Evolutionary conservation across 2,329 filamentous ascomycete species (phyloP).

Genomic region (Cryphonectria nitschkei): DNA sequence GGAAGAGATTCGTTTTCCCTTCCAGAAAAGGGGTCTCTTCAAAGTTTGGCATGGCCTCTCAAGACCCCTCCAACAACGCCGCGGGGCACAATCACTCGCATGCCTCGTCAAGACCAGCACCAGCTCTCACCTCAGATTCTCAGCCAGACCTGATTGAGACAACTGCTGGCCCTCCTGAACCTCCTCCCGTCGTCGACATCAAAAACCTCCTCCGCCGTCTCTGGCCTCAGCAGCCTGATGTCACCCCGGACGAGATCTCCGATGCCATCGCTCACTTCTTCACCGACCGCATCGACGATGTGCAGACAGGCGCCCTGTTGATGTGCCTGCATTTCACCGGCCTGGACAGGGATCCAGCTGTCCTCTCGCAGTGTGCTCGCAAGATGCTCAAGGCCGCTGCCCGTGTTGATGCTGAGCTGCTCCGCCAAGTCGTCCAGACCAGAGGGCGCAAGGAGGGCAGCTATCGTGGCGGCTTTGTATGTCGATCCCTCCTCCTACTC

Average conservation of each 20-base stretch:
- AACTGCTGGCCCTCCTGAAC: conserved; percentile 12
- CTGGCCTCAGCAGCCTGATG: conserved; percentile 57
- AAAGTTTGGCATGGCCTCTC: neutral
- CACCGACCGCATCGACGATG: conserved; percentile 83
- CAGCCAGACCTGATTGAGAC: conserved; percentile 24
- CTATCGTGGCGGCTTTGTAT: conserved; percentile 83
- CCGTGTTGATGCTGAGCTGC: conserved; percentile 65
- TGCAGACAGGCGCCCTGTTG: conserved; percentile 83
- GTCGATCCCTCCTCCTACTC: conserved; percentile 37
- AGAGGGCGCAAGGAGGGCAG: conserved; percentile 68
- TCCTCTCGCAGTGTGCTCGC: conserved; percentile 81
- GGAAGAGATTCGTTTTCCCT: neutral
- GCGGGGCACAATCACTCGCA: neutral
- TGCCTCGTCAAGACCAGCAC: neutral
- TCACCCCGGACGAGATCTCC: conserved; percentile 81
- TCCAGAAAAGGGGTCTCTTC: neutral
- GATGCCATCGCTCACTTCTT: conserved; percentile 91
- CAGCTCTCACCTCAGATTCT: conserved; percentile 17
- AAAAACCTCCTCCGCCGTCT: conserved; percentile 74
- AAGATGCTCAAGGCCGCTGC: conserved; percentile 83
- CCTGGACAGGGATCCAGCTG: conserved; percentile 80
- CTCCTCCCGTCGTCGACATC: conserved; percentile 54
- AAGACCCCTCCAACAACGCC: neutral
- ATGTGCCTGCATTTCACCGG: conserved; percentile 92
- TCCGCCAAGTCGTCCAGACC: conserved; percentile 64